phyloP scores from a whole-genome alignment of 768 basidiomycete species.

The Leucogyrophana mollusca region DNA sequence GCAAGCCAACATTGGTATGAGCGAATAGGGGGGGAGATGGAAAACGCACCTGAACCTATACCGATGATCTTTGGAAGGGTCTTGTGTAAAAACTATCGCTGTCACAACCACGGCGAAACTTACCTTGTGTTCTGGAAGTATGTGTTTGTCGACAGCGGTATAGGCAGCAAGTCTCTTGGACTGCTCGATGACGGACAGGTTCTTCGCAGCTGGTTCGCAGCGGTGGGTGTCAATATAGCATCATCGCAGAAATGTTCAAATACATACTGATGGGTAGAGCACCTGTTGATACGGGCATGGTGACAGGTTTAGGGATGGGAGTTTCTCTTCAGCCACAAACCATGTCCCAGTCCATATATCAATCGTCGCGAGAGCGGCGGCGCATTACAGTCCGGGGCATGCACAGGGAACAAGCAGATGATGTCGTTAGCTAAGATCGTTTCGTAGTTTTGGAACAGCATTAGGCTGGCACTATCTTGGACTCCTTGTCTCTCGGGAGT shows the following conservation, averaged over 20 bases:
- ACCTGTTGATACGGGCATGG: constrained; percentile 5
- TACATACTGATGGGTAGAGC: constrained; percentile 9
- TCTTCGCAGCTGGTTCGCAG: constrained; percentile 5
- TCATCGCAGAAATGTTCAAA: no score
- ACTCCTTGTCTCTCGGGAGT: neutral
- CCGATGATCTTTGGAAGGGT: constrained; percentile 64
- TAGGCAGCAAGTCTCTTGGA: constrained; percentile 91
- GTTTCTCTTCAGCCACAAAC: constrained; percentile 10
- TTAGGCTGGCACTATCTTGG: neutral
- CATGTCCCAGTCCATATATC: constrained; percentile 2
- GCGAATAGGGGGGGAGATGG: neutral
- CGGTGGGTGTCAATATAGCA: neutral
- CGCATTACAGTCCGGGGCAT: constrained; percentile 1
- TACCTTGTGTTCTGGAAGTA: constrained; percentile 81
- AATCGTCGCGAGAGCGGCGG: neutral
- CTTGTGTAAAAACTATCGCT: neutral
- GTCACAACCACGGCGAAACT: constrained; percentile 14
- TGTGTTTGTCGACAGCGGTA: constrained; percentile 90
- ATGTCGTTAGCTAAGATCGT: neutral
- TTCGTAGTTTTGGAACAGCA: neutral
- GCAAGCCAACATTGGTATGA: constrained; percentile 3
- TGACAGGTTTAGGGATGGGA: constrained; percentile 8
- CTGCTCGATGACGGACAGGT: constrained; percentile 60
- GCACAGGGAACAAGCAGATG: neutral
- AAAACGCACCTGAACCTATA: constrained; percentile 71